Conservation (phyloP, 768 basidiomycete genomes). For the Lactarius sp. region DNA sequence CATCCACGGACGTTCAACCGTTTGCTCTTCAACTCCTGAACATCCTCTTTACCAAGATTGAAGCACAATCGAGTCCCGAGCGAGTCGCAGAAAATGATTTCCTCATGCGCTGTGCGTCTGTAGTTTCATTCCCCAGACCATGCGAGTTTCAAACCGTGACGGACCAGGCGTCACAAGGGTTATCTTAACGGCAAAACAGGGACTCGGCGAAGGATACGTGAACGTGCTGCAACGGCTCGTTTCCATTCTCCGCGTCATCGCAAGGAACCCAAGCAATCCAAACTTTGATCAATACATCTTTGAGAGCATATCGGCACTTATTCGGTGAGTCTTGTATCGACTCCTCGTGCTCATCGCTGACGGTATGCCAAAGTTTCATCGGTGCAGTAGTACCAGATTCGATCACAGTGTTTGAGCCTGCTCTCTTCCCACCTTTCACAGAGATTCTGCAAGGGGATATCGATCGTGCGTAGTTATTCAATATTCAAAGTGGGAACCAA, state of each 20-base stretch:
- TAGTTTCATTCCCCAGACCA: slow-evolving; percentile 4
- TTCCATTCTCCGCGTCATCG: slow-evolving; percentile 77
- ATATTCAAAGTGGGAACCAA: background rate
- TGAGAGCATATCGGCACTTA: slow-evolving; percentile 90
- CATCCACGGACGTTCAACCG: slow-evolving; percentile 80
- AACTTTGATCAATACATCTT: slow-evolving; percentile 98
- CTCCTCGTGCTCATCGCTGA: background rate
- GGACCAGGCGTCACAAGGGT: slow-evolving; percentile 86
- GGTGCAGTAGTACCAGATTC: slow-evolving; percentile 64
- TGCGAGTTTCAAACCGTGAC: background rate
- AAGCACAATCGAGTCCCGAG: slow-evolving; percentile 72
- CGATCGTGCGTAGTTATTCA: slow-evolving; percentile 55
- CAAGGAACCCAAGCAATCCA: slow-evolving; percentile 96
- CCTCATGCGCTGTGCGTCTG: slow-evolving; percentile 87
- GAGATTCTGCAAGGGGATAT: slow-evolving; percentile 89
- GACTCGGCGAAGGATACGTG: slow-evolving; percentile 63
- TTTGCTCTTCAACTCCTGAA: slow-evolving; percentile 69
- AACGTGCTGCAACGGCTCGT: slow-evolving; percentile 69
- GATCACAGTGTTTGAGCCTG: slow-evolving; percentile 69
- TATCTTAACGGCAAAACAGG: slow-evolving; percentile 81
- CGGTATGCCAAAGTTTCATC: slow-evolving; percentile 54
- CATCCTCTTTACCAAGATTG: slow-evolving; percentile 74
- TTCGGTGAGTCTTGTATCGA: slow-evolving; percentile 50
- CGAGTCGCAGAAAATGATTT: slow-evolving; percentile 97
- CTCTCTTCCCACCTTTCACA: slow-evolving; percentile 83